Evolutionary conservation across 768 basidiomycete genomes (phyloP), one percentile per base, ranked within the genome.

Genomic region (Mycena maculata): DNA sequence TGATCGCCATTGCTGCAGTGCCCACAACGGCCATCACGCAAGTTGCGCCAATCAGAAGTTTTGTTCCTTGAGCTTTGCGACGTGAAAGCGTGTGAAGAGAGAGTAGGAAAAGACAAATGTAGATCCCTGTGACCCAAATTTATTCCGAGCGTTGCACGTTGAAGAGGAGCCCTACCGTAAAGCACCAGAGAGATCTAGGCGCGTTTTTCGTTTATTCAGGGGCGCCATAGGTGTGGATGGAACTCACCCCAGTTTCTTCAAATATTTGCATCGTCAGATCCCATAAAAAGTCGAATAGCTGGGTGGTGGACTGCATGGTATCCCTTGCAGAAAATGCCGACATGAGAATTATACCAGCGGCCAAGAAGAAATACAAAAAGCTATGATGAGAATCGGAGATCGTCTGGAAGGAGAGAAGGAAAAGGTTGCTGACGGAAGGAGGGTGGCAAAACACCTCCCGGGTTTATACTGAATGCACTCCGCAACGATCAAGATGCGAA

Each of bases 331-430:
- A 53, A 54, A 54, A 54, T 54, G 53, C 47, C 47, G 47, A 49
- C 47, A 49, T 54, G 53, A 54, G 53, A 54, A 54, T 54, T 54
- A 54, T 54, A 54, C 53, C 53, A 54, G 53, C 53, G 53, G 53
- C 53, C 53, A 54, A 54, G 48, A 54, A 36, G 48, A 54, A 54
- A 38, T 54, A 54, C 53, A 23, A 54, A 54, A 54, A 54, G 15
- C 25, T 54, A 38, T 54, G 53, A 54, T 4, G 53, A 54, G 53
- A 23, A 38, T 49, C 28, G 47, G 27, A 49, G 28, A 49, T 49
- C 47, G 25, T 54, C 53, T 54, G 53, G 53, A 54, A 54, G 53
- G n/a, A 54, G 53, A 54, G 38, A 20, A 54, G 53, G 38, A 54
- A 54, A 54, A 54, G 25, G 53, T 25, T 41, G 53, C 25, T 49